Evolutionary conservation across 805 yeast species (phyloP).

Genomic region (Danielia reshetovae): DNA sequence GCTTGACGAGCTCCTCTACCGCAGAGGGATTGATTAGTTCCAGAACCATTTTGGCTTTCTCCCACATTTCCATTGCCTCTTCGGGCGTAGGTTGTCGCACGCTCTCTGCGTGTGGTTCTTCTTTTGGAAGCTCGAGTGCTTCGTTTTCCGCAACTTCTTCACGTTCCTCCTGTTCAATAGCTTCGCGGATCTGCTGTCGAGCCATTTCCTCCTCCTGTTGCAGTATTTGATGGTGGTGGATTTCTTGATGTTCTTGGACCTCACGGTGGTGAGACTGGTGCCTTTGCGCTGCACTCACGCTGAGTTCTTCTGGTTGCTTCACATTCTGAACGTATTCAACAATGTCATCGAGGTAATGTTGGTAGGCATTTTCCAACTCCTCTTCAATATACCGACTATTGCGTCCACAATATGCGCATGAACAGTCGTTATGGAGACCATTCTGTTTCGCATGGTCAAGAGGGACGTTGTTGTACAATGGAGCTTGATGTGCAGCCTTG

Average conservation of each 20-base stretch:
- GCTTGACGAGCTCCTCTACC: background rate
- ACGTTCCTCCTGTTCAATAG: background rate
- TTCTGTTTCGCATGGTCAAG: conserved; percentile 3
- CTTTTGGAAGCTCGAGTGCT: background rate
- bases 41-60: background rate
- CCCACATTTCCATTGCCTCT: background rate
- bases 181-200: background rate
- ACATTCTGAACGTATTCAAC: conserved; percentile 29
- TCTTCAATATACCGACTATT: conserved; percentile 67
- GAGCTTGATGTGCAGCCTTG: background rate
- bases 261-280: background rate
- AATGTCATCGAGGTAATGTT: conserved; percentile 54
- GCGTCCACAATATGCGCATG: conserved; percentile 75
- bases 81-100: background rate
- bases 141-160: no score
- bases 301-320: background rate
- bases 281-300: background rate
- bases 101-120: background rate
- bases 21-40: background rate
- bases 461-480: no score
- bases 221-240: background rate
- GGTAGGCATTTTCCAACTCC: conserved; percentile 71
- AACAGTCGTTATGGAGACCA: conserved; percentile 35
- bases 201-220: background rate
- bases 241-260: background rate